These are phyloP conservation scores for Aspergillus niger DNA, from an alignment of 2,329 filamentous ascomycete species.

Conservation along the genomic window DNA sequence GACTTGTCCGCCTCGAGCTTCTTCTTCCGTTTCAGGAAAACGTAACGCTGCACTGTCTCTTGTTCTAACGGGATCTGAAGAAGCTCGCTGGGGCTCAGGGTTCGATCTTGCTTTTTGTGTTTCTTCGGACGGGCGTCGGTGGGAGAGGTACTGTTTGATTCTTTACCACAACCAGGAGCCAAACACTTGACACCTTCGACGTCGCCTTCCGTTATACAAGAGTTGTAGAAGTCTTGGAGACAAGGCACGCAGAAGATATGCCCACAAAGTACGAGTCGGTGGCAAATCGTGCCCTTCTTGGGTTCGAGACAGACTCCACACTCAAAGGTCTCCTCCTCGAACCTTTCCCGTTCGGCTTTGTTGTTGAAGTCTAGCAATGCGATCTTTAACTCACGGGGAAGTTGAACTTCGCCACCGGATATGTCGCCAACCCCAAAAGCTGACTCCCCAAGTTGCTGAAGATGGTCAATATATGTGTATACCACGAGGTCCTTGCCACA, in stretches of 20 bases:
- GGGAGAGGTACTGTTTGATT: slow-evolving; percentile 42
- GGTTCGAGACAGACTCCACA: slow-evolving; percentile 90
- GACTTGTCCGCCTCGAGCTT: slow-evolving; percentile 88
- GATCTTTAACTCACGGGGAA: slow-evolving; percentile 60
- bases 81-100: slow-evolving; percentile 80
- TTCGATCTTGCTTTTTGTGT: slow-evolving; percentile 63
- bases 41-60: slow-evolving; percentile 79
- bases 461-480: slow-evolving; percentile 61
- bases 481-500: slow-evolving; percentile 59
- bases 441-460: slow-evolving; percentile 60
- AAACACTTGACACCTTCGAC: slow-evolving; percentile 78
- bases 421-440: slow-evolving; percentile 53
- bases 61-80: slow-evolving; percentile 72
- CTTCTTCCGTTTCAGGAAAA: slow-evolving; percentile 87
- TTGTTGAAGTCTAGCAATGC: slow-evolving; percentile 77
- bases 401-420: slow-evolving; percentile 45
- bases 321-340: slow-evolving; percentile 81
- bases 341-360: slow-evolving; percentile 70
- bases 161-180: slow-evolving; percentile 73
- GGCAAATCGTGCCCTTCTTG: slow-evolving; percentile 81
- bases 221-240: slow-evolving; percentile 85
- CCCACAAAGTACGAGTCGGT: slow-evolving; percentile 77
- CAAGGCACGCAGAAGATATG: slow-evolving; percentile 93
- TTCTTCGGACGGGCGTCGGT: slow-evolving; percentile 39
- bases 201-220: slow-evolving; percentile 82